Conservation (phyloP, 257 asterid species). For the Solanum tacnaense region DNA sequence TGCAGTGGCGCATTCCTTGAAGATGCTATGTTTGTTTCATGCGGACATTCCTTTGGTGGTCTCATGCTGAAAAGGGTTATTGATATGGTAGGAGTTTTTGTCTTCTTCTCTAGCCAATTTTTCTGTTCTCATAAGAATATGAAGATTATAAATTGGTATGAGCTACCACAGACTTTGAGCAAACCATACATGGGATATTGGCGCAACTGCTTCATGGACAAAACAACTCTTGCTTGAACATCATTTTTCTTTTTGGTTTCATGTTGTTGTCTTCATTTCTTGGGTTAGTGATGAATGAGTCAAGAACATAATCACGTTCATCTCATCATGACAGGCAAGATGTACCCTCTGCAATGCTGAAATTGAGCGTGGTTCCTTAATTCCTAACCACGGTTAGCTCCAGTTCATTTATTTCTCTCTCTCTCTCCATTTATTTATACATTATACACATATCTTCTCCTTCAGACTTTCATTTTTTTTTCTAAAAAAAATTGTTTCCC, state of each 20-base stretch:
- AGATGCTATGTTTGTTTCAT: constrained; percentile 87
- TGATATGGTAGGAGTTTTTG: constrained; percentile 54
- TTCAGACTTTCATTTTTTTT: neutral
- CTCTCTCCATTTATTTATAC: neutral
- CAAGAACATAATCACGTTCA: constrained; percentile 9
- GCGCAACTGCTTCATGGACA: neutral
- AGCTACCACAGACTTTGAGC: neutral
- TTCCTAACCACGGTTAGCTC: constrained; percentile 75
- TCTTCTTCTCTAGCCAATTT: neutral
- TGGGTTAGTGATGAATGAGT: neutral
- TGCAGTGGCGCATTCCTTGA: constrained; percentile 88
- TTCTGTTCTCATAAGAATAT: neutral
- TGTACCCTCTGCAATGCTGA: constrained; percentile 75
- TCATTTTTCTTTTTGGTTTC: neutral
- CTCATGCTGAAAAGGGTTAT: constrained; percentile 75
- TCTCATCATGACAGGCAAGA: constrained; percentile 56
- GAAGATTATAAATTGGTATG: neutral
- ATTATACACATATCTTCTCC: neutral
- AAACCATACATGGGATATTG: neutral
- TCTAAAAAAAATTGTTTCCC: neutral
- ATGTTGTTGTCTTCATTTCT: neutral
- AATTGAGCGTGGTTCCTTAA: constrained; percentile 56
- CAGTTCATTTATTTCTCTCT: neutral
- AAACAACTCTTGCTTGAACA: neutral
- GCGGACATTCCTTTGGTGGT: constrained; percentile 99